phyloP scores from a whole-genome alignment of 1,139 yeast genomes.

The Pichia kudriavzevii region DNA sequence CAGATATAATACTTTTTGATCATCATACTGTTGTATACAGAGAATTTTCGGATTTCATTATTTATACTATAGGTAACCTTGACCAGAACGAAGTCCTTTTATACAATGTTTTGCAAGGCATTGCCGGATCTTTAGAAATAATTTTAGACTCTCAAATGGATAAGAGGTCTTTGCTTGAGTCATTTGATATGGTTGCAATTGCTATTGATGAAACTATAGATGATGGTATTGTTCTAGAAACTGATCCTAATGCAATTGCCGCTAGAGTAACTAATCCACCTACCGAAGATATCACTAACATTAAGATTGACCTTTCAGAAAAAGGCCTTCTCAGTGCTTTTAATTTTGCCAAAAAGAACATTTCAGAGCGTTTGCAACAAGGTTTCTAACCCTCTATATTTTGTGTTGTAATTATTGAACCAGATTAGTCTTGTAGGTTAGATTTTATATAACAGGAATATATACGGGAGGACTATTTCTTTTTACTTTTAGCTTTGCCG shows the following conservation, averaged over 20 bases:
- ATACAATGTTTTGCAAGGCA: slow-evolving; percentile 68
- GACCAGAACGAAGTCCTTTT: slow-evolving; percentile 84
- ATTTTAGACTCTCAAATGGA: slow-evolving; percentile 72
- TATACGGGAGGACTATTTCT: slow-evolving; percentile 9
- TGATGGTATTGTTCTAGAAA: slow-evolving; percentile 85
- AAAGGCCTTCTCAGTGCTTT: slow-evolving; percentile 84
- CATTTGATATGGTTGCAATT: slow-evolving; percentile 78
- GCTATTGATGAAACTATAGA: slow-evolving; percentile 90
- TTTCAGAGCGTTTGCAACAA: slow-evolving; percentile 84
- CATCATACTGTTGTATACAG: slow-evolving; percentile 75
- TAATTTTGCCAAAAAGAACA: slow-evolving; percentile 79
- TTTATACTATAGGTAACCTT: slow-evolving; percentile 62
- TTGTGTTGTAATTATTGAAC: not conserved
- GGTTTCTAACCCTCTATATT: slow-evolving; percentile 35
- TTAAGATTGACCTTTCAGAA: slow-evolving; percentile 75
- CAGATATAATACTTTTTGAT: slow-evolving; percentile 76
- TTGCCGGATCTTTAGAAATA: slow-evolving; percentile 74
- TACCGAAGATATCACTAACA: slow-evolving; percentile 48
- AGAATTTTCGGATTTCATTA: slow-evolving; percentile 65
- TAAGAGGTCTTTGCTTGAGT: slow-evolving; percentile 68
- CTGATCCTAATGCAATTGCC: slow-evolving; percentile 80
- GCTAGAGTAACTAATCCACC: slow-evolving; percentile 88
- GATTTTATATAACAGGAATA: not conserved
- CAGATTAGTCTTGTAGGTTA: too few species aligned
- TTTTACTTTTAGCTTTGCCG: slow-evolving; percentile 11